Conservation (phyloP, 371 early-diverging fungal genomes). For the Rhizomucor miehei region DNA sequence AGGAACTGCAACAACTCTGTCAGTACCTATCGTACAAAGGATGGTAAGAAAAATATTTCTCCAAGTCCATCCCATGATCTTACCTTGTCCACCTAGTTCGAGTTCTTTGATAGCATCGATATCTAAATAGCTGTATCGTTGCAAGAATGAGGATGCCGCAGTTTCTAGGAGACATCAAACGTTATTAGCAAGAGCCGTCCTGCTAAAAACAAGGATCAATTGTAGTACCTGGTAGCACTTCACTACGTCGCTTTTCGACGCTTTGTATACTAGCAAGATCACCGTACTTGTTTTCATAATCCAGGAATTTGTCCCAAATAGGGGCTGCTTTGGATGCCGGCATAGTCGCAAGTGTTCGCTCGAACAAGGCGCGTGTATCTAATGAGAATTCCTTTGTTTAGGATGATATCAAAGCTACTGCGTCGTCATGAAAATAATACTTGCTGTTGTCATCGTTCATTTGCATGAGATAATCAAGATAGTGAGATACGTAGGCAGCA, state of each 20-base stretch:
- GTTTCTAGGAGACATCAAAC: conserved; percentile 18
- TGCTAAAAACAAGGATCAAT: neutral
- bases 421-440: conserved; percentile 4
- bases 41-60: neutral
- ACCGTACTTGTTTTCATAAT: conserved; percentile 87
- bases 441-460: conserved; percentile 90
- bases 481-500: conserved; percentile 72
- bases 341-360: conserved; percentile 73
- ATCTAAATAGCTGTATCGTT: conserved; percentile 66
- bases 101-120: conserved; percentile 55
- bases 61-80: neutral
- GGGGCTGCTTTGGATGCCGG: conserved; percentile 67
- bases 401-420: neutral
- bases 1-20: conserved; percentile 1
- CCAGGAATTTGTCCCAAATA: conserved; percentile 80
- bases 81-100: conserved; percentile 53
- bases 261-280: conserved; percentile 74
- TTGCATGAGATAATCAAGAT: conserved; percentile 84
- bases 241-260: conserved; percentile 73
- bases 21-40: neutral
- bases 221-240: conserved; percentile 62
- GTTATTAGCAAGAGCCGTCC: neutral
- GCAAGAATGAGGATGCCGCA: conserved; percentile 52
- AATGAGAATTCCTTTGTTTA: neutral
- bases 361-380: conserved; percentile 88